Base-by-base conservation (phyloP, 495 filamentous ascomycete genomes). In the Oidiodendron maius region DNA sequence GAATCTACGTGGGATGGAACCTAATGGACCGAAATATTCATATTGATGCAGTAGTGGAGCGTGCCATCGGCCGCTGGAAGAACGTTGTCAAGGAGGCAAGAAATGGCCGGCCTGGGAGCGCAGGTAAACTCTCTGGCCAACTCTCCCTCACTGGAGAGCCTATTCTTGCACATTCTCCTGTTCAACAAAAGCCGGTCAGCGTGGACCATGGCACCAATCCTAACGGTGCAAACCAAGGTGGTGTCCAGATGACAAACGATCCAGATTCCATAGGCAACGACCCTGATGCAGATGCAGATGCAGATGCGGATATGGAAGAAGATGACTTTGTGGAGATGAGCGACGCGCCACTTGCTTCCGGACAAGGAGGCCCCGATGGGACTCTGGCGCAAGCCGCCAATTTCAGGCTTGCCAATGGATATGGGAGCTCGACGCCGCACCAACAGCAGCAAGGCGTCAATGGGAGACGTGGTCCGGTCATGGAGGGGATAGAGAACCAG, bases 11-110 rank as follows among this genome's bases (percentile, higher is more conserved):
- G 3, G 74, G 74, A 2, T 56, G 70, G 24, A 62, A 63, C 20
- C 26, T 70, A 3, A 57, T 64, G 23, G 70, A 77, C 42, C 64
- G 69, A 4, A 61, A 72, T 35, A 52, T 63, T 0, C 71, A 75
- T 48, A 60, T 78, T 4, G 65, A 66, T 48, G 69, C 65, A 0
- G 51, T 71, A 21, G 66, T 76, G 12, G 60, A 69, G n/a, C 55
- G 59, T 2, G 69, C 65, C 3, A 76, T 79, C 28, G 68, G 70
- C 21, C 53, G 74, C 18, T 79, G 76, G 76, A 77, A 75, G 56
- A 63, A 61, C 2, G 74, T 77, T 34, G 66, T 78, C 6, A 61
- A 64, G 10, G 64, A 67, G 6, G 48, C 66, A 10, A 62, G 70
- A 32, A 58, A 55, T 2, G 40, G 61, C 13, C 45, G 53, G 3